These are phyloP conservation scores for Astrothelium subdiscretum DNA, from an alignment of 495 filamentous ascomycete species.

Conservation along the genomic window DNA sequence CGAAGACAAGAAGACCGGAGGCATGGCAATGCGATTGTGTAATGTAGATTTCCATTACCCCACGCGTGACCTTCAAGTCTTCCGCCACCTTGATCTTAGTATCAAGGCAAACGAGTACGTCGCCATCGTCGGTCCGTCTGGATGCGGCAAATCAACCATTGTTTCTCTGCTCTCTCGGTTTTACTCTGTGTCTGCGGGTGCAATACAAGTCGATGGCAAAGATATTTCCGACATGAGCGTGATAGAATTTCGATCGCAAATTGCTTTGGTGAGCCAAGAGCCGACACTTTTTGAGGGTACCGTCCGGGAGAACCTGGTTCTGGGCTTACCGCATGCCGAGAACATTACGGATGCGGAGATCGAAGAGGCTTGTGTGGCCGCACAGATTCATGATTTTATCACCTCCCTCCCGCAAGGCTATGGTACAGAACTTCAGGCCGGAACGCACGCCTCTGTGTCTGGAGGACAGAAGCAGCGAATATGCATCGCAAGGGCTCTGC, in stretches of 20 bases:
- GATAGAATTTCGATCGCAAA: not conserved
- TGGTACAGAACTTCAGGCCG: slow-evolving; percentile 6
- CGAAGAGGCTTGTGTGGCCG: not conserved
- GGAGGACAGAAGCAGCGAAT: slow-evolving; percentile 21
- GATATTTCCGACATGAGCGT: not conserved
- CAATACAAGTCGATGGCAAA: not conserved
- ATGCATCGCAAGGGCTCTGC: slow-evolving; percentile 12
- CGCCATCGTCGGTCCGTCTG: slow-evolving; percentile 3
- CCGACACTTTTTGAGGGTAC: slow-evolving; percentile 13
- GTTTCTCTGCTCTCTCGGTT: not conserved
- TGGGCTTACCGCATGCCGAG: slow-evolving; percentile 7
- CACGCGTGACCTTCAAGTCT: not conserved
- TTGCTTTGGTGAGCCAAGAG: slow-evolving; percentile 1
- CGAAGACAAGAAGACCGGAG: not conserved
- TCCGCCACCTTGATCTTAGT: slow-evolving; percentile 3
- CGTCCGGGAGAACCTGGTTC: slow-evolving; percentile 18
- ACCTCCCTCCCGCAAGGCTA: slow-evolving; percentile 9
- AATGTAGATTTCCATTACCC: slow-evolving; percentile 3
- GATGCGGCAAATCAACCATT: slow-evolving; percentile 5
- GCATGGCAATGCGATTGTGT: not conserved
- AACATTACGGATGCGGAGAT: slow-evolving; percentile 7
- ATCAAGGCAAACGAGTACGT: not conserved
- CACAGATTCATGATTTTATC: slow-evolving; percentile 14
- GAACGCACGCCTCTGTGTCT: slow-evolving; percentile 1
- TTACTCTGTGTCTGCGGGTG: not conserved